Evolutionary conservation across 2,329 filamentous ascomycete species (phyloP).

Genomic region (Leptographium procerum): DNA sequence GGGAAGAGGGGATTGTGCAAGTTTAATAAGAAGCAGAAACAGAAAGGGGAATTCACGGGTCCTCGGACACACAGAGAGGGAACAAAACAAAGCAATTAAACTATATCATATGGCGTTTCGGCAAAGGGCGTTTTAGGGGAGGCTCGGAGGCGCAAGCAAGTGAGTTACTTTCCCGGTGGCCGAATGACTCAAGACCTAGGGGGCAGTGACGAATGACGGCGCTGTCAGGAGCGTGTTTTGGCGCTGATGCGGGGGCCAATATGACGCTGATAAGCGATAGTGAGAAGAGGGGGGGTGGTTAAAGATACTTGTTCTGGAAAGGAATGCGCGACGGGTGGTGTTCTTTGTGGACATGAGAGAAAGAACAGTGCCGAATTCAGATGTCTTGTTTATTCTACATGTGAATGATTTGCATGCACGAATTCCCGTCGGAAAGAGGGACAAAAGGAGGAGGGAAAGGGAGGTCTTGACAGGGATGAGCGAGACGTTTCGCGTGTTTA

Average conservation of each 20-base stretch:
- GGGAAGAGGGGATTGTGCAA: background rate
- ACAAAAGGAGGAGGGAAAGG: background rate
- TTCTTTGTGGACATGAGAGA: background rate
- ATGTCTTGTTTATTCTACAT: background rate
- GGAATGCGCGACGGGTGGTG: background rate
- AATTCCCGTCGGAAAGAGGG: background rate
- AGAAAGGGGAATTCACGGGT: background rate
- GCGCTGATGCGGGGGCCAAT: background rate
- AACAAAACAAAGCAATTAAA: background rate
- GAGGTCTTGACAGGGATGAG: background rate
- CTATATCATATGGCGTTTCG: background rate
- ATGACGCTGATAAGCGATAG: constrained; percentile 3
- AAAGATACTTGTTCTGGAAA: background rate
- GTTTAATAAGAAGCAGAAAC: background rate
- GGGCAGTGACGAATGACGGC: background rate
- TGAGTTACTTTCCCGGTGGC: background rate
- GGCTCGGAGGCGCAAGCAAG: background rate
- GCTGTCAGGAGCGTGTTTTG: background rate
- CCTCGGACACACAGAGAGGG: background rate
- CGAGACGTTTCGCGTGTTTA: background rate
- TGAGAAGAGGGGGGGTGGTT: background rate
- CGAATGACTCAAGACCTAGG: constrained; percentile 1
- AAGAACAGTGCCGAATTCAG: background rate
- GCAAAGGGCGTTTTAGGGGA: background rate
- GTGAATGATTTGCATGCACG: no score